Conservation (phyloP, 805 yeast genomes). For the Candida silvicultrix region DNA sequence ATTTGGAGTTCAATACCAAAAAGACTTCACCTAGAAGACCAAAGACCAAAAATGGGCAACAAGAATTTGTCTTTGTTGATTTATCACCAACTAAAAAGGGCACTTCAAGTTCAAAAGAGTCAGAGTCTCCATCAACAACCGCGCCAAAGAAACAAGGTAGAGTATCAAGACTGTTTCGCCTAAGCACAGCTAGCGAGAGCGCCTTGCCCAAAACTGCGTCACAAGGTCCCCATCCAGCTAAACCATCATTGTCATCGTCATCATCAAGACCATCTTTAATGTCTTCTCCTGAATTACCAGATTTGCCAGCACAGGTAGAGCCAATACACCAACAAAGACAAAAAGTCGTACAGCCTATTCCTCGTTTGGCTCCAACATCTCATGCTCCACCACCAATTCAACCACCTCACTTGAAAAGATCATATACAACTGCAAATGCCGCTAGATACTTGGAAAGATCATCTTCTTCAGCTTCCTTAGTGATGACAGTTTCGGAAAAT, state of each 20-base stretch:
- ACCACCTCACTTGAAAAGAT: constrained; percentile 6
- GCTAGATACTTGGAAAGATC: constrained; percentile 8
- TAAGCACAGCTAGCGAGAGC: constrained; percentile 2
- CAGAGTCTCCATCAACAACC: neutral
- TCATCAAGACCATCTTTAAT: constrained; percentile 1
- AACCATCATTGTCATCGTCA: too few species aligned
- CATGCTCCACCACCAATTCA: neutral
- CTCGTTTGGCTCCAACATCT: neutral
- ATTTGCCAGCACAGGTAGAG: neutral
- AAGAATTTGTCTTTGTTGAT: constrained; percentile 24
- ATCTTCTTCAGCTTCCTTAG: constrained; percentile 9
- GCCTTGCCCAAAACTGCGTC: neutral
- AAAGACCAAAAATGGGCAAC: constrained; percentile 18
- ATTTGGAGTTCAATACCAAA: constrained; percentile 20
- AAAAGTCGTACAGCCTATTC: neutral
- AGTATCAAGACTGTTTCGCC: constrained; percentile 8
- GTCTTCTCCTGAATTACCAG: neutral
- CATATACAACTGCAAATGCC: constrained; percentile 5
- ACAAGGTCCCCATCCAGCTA: neutral
- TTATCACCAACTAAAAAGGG: constrained; percentile 21
- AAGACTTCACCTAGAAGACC: constrained; percentile 20
- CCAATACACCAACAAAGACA: neutral
- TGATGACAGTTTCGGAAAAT: constrained; percentile 15
- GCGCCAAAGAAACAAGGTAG: constrained; percentile 6
- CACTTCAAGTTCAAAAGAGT: neutral